These are phyloP conservation scores for Nitzschia sp. DNA, from an alignment of 108 stramenopile genomes.

Conservation along the genomic window DNA sequence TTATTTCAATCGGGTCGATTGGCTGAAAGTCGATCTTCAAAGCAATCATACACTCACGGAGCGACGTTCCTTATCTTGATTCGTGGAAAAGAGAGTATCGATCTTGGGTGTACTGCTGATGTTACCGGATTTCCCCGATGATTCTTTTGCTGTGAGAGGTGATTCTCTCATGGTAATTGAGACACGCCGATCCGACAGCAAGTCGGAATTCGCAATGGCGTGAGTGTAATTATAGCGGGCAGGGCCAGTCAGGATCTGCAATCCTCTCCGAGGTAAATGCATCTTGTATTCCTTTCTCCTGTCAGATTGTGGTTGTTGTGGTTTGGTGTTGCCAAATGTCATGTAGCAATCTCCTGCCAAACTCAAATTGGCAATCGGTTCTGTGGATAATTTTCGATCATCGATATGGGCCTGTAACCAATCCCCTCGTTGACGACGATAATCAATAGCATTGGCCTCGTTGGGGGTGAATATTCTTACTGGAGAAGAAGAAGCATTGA, in stretches of 20 bases:
- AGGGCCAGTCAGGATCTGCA: slow-evolving; percentile 58
- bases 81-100: no score
- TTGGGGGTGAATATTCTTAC: slow-evolving; percentile 44
- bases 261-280: slow-evolving; percentile 39
- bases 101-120: no score
- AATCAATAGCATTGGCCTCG: slow-evolving; percentile 75
- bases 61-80: no score
- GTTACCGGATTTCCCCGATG: no score
- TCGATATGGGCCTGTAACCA: slow-evolving; percentile 58
- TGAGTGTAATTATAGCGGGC: slow-evolving; percentile 71
- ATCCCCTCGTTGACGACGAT: slow-evolving; percentile 44
- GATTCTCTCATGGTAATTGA: slow-evolving; percentile 68
- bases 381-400: slow-evolving; percentile 61
- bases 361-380: slow-evolving; percentile 63
- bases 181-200: slow-evolving; percentile 51
- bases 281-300: slow-evolving; percentile 26
- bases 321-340: slow-evolving; percentile 40
- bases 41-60: no score
- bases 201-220: slow-evolving; percentile 59
- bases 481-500: slow-evolving; percentile 70
- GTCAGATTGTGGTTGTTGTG: background rate
- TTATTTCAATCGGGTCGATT: no score
- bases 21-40: no score
- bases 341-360: slow-evolving; percentile 63
- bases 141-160: no score